Evolutionary conservation across 352 stramenopile genomes (phyloP), one percentile per base, ranked within the genome.

Genomic region (Thalassiosira livingstoniorum): DNA sequence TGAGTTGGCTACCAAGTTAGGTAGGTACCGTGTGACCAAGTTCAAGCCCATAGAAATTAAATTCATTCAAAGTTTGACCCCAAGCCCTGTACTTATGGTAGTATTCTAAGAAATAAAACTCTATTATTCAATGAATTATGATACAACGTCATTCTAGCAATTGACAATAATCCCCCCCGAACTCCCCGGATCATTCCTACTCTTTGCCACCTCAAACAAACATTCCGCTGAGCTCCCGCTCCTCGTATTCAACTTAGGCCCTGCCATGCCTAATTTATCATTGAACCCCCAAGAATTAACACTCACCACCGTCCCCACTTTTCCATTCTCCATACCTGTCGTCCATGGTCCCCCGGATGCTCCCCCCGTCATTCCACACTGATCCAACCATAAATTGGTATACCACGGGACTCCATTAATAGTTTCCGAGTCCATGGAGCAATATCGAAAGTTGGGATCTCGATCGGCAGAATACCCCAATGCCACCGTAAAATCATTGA

Each of bases 201-300:
- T 35, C 72, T 75, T 68, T 1, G 80, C 80, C 75, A 74, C 65
- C 27, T 76, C 62, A 60, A 72, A 87, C 35, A 87, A 60, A 54
- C 80, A 87, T 37, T 87, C 80, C 2, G 80, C 80, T 21, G 58
- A 66, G 25, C 74, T 87, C 13, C 80, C 80, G 54, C 55, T 73
- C 31, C 45, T 39, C 47, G 80, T 87, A 10, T 39, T 55, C 3
- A 87, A 57, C 43, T 58, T 32, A 21, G 80, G 80, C 10, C 80
- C 68, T 10, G 74, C 80, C 80, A 87, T 87, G 2, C 74, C 73
- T 29, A 54, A 25, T 39, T 69, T 87, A 54, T 83, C 43, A 5
- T 63, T 69, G 66, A 83, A 83, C 18, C 80, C 74, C 80, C 80
- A 87, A n/a, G 57, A 76, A 66, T 87, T 87, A 2, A 87, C 69